A percentile compares a stretch with the other conserved stretches of the same genome.
These are phyloP conservation scores for Coniochaeta sp. DNA, from an alignment of 2,329 filamentous ascomycete species.

Conservation along the genomic window DNA sequence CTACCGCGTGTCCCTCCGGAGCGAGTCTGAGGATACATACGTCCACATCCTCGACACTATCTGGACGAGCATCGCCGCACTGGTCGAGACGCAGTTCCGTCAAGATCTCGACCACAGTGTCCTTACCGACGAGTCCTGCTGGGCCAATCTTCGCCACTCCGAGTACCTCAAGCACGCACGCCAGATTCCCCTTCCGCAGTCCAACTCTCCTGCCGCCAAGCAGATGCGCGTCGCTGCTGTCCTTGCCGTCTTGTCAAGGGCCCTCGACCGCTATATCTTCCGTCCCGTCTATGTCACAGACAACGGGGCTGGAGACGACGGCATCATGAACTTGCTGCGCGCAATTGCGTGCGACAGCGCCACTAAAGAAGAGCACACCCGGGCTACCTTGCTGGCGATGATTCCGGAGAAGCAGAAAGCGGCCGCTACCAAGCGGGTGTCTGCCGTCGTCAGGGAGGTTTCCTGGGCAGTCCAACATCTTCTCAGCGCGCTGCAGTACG, in stretches of 20 bases:
- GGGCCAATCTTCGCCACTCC: conserved; percentile 23
- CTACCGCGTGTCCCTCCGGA: conserved; percentile 19
- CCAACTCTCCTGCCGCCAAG: conserved; percentile 26
- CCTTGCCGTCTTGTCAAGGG: conserved; percentile 23
- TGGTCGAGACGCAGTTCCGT: conserved; percentile 23
- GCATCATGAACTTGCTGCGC: conserved; percentile 21
- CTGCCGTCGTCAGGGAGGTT: conserved; percentile 25
- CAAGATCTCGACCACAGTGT: conserved; percentile 23
- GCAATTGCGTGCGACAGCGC: conserved; percentile 22
- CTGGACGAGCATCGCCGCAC: conserved; percentile 24
- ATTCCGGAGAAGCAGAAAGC: conserved; percentile 21
- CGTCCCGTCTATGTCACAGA: conserved; percentile 23
- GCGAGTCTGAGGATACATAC: conserved; percentile 22
- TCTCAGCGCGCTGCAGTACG: conserved; percentile 22
- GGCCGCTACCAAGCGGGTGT: conserved; percentile 19
- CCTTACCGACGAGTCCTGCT: conserved; percentile 23
- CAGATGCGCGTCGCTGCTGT: conserved; percentile 28
- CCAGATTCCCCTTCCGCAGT: conserved; percentile 24
- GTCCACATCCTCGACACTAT: conserved; percentile 25
- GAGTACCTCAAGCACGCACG: conserved; percentile 24
- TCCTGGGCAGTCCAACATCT: conserved; percentile 25
- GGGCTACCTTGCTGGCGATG: conserved; percentile 21
- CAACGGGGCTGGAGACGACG: conserved; percentile 10
- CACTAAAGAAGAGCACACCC: conserved; percentile 21
- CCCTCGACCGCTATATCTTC: conserved; percentile 25